phyloP scores from a whole-genome alignment of 495 filamentous ascomycete species.

The Saxophila tyrrhenica region DNA sequence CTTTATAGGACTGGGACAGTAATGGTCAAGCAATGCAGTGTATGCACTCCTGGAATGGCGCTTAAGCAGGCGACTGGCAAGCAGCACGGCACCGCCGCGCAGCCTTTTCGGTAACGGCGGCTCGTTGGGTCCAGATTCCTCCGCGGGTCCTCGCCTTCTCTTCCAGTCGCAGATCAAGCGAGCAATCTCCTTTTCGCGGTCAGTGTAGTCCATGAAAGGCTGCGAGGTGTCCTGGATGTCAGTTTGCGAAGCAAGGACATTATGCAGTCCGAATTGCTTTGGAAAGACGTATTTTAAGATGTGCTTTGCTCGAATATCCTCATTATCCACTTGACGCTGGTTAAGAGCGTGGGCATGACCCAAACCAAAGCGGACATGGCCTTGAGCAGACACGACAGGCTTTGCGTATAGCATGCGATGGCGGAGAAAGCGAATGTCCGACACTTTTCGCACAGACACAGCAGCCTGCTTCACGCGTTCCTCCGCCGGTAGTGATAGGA shows the following conservation, averaged over 20 bases:
- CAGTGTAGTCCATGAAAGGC: conserved; percentile 67
- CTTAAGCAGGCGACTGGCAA: conserved; percentile 58
- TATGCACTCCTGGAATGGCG: conserved; percentile 69
- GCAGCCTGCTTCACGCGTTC: no score
- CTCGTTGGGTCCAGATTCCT: conserved; percentile 19
- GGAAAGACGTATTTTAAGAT: conserved; percentile 92
- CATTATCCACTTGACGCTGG: conserved; percentile 45
- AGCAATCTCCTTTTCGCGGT: conserved; percentile 75
- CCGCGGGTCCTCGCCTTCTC: conserved; percentile 4
- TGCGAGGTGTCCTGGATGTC: conserved; percentile 54
- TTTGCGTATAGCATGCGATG: conserved; percentile 79
- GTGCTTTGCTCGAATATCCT: conserved; percentile 49
- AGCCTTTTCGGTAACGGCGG: conserved; percentile 59
- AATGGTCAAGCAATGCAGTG: conserved; percentile 58
- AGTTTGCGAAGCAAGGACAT: conserved; percentile 67
- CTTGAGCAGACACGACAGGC: conserved; percentile 53
- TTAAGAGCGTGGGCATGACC: conserved; percentile 77
- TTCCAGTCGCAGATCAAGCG: conserved; percentile 11
- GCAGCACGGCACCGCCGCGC: conserved; percentile 43
- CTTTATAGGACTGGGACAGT: conserved; percentile 48
- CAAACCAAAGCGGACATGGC: conserved; percentile 60
- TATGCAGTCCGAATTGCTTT: conserved; percentile 77
- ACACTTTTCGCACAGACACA: not conserved
- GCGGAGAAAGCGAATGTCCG: conserved; percentile 59
- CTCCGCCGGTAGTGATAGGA: not conserved